Percentiles rank a stretch among this genome's conserved stretches.
phyloP scores from a whole-genome alignment of 169 alveolate species.

The Nephromyces sp. region DNA sequence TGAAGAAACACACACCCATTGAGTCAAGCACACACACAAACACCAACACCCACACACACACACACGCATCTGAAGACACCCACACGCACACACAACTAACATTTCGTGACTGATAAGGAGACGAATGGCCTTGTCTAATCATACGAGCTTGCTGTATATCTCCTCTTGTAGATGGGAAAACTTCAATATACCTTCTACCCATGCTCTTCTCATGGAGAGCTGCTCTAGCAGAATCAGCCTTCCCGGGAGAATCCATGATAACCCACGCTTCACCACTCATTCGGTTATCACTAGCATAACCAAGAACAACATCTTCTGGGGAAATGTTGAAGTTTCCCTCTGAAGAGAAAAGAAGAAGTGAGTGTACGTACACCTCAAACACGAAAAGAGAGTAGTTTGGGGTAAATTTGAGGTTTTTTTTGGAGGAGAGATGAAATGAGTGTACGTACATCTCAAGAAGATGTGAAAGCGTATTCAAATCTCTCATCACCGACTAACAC shows the following conservation, averaged over 20 bases:
- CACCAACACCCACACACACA: not conserved
- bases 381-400: no score
- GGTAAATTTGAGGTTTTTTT: no score
- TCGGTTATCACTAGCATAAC: conserved; percentile 31
- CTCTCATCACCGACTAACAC: no score
- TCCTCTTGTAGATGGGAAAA: not conserved
- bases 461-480: no score
- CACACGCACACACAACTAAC: not conserved
- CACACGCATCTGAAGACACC: not conserved
- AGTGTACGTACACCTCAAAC: no score
- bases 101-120: not conserved
- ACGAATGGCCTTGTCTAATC: not conserved
- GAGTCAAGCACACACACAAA: not conserved
- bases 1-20: not conserved
- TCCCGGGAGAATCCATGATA: conserved; percentile 17
- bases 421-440: no score
- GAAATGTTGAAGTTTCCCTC: conserved; percentile 23
- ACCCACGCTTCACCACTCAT: conserved; percentile 34
- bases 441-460: no score
- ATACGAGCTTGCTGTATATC: not conserved
- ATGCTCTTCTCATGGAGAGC: conserved; percentile 22
- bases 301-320: conserved; percentile 27
- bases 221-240: conserved; percentile 28
- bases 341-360: not conserved
- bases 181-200: conserved; percentile 24